phyloP scores from a whole-genome alignment of 139 green algal genomes.

The Mesostigma viride region DNA sequence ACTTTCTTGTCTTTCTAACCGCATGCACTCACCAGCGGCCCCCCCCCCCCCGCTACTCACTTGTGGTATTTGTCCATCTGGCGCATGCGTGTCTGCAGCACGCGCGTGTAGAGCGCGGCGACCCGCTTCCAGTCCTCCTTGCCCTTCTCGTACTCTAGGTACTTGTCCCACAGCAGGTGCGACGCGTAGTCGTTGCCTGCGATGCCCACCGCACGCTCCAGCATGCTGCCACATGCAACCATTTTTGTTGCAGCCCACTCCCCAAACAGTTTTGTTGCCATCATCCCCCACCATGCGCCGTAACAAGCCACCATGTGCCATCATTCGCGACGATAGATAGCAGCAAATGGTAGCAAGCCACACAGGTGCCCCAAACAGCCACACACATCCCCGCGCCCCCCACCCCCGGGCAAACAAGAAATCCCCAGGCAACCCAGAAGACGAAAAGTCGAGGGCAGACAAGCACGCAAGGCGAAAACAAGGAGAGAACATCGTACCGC shows the following conservation, averaged over 20 bases:
- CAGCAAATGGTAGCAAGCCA: too few relatives aligned
- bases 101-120: slow-evolving; percentile 43
- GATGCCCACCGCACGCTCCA: slow-evolving; percentile 52
- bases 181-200: slow-evolving; percentile 51
- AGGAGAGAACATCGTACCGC: too few relatives aligned
- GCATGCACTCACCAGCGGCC: not conserved
- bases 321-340: too few relatives aligned
- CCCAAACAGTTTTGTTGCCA: not conserved
- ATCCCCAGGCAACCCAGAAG: too few relatives aligned
- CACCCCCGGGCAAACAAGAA: too few relatives aligned
- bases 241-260: not conserved
- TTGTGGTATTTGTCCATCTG: slow-evolving; percentile 58
- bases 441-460: too few relatives aligned
- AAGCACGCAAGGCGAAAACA: too few relatives aligned
- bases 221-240: slow-evolving; percentile 44
- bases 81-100: slow-evolving; percentile 48
- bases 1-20: too few relatives aligned
- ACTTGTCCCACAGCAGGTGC: slow-evolving; percentile 67
- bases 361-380: too few relatives aligned
- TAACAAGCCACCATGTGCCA: too few relatives aligned
- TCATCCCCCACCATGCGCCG: too few relatives aligned
- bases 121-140: slow-evolving; percentile 24
- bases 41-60: not conserved
- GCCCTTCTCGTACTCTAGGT: slow-evolving; percentile 46
- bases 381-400: too few relatives aligned